Base-by-base conservation (phyloP, 1,284 basidiomycete genomes). In the Leucoagaricus sp. region DNA sequence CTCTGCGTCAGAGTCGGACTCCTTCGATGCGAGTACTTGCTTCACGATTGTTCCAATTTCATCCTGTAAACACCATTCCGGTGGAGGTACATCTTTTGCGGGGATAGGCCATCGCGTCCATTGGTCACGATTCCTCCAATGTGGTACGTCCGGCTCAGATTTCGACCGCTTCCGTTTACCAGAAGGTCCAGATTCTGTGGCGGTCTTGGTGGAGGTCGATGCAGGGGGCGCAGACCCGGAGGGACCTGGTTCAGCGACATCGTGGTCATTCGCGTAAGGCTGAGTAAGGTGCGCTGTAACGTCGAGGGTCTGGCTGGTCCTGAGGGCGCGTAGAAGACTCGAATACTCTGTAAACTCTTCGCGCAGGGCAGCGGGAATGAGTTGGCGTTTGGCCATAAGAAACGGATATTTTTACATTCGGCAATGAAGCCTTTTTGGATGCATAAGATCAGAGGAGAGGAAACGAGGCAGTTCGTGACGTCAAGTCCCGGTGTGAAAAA, bases 21-120 rank as follows among this genome's bases (percentile, higher is more conserved):
- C 33, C 13, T 26, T 15, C 13, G 41, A 41, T 5, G 26, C 13
- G 41, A 57, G 55, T n/a, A 47, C 19, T 12, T 38, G 25, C 28
- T 51, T 46, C 25, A 57, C 36, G 17, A 57, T 25, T 8, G 13
- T 45, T 26, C 19, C 69, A 17, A 88, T 72, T 66, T 89, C 86
- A 55, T 88, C 85, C 47, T 81, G 74, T 10, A 87, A 70, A 23
- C 67, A 68, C 82, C 82, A 89, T 67, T 86, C 81, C 0, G 86
- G 84, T 8, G 76, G 68, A 36, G 75, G 72, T 1, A 86, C 75
- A 58, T 87, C 84, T n/a, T 75, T 73, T 2, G 75, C 61, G 8
- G 81, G 75, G 28, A 87, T 75, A 4, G 86, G 86, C 86, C 86
- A 89, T 17, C 84, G 78, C 1, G 84, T 86, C 85, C 85, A 87